phyloP scores from a whole-genome alignment of 495 filamentous ascomycete species.

The Tuber microsphaerosporum region DNA sequence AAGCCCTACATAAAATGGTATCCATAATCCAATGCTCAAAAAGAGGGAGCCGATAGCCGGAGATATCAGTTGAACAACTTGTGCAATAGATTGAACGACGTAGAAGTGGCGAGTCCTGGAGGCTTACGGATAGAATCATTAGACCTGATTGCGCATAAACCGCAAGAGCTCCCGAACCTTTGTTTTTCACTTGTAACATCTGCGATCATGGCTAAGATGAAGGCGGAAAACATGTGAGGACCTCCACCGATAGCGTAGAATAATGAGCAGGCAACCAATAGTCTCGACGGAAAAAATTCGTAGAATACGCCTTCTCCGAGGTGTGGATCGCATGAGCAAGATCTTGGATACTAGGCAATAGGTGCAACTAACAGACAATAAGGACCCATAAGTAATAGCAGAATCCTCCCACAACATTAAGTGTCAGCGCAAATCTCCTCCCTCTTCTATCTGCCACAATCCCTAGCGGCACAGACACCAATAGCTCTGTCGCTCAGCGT shows the following conservation, averaged over 20 bases:
- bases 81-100: background rate
- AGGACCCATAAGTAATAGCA: constrained; percentile 2
- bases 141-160: background rate
- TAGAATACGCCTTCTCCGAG: background rate
- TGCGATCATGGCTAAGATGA: constrained; percentile 3
- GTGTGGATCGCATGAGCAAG: background rate
- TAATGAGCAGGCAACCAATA: constrained; percentile 8
- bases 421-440: background rate
- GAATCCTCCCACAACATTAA: constrained; percentile 2
- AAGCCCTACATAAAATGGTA: constrained; percentile 12
- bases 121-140: background rate
- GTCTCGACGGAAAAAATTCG: background rate
- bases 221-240: constrained; percentile 7
- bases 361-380: background rate
- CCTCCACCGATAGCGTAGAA: constrained; percentile 7
- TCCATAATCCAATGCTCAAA: constrained; percentile 1
- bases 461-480: constrained; percentile 8
- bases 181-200: background rate
- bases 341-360: background rate
- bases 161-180: background rate
- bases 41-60: constrained; percentile 1
- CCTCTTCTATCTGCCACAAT: constrained; percentile 3
- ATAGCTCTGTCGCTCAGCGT: constrained; percentile 9
- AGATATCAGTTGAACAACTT: background rate
- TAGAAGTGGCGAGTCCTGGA: background rate